Evolutionary conservation across 176 grass and related monocot genomes (phyloP).

Genomic region (Hordeum marinum): DNA sequence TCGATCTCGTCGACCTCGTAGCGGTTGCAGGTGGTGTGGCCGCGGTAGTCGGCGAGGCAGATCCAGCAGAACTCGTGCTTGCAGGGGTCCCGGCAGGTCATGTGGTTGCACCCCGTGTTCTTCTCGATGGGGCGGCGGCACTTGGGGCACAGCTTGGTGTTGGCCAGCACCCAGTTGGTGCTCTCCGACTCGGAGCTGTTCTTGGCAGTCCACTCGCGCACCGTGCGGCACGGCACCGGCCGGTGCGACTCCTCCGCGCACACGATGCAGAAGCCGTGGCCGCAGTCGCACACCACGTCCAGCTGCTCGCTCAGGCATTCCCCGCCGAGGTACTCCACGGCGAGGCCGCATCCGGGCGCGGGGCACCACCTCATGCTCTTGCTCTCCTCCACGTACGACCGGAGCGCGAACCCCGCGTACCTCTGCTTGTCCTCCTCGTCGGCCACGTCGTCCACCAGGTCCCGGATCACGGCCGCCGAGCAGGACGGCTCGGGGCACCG

Average conservation of each 20-base stretch:
- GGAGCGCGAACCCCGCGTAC: conserved; percentile 25
- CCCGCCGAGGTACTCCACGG: background rate
- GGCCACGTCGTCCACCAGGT: conserved; percentile 13
- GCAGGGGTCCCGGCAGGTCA: conserved; percentile 19
- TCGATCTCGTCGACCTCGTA: background rate
- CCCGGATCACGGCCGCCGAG: conserved; percentile 9
- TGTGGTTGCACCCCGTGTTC: conserved; percentile 36
- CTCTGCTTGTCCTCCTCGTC: background rate
- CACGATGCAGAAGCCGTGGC: conserved; percentile 30
- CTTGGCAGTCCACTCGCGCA: conserved; percentile 10
- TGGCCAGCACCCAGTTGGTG: conserved; percentile 18
- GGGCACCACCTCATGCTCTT: conserved; percentile 45
- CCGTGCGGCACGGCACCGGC: conserved; percentile 34
- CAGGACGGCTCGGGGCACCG: conserved; percentile 42
- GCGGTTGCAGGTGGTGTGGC: background rate
- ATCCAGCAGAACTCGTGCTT: conserved; percentile 34
- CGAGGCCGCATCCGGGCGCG: conserved; percentile 17
- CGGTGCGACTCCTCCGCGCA: conserved; percentile 50
- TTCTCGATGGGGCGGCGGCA: conserved; percentile 39
- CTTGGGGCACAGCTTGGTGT: conserved; percentile 33
- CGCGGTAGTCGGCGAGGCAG: conserved; percentile 19
- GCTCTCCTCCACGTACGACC: conserved; percentile 47
- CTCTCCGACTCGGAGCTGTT: conserved; percentile 27
- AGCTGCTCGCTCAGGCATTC: background rate
- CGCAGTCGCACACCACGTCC: conserved; percentile 31